phyloP scores from a whole-genome alignment of 495 filamentous ascomycete genomes.

The Neurospora cerealis region DNA sequence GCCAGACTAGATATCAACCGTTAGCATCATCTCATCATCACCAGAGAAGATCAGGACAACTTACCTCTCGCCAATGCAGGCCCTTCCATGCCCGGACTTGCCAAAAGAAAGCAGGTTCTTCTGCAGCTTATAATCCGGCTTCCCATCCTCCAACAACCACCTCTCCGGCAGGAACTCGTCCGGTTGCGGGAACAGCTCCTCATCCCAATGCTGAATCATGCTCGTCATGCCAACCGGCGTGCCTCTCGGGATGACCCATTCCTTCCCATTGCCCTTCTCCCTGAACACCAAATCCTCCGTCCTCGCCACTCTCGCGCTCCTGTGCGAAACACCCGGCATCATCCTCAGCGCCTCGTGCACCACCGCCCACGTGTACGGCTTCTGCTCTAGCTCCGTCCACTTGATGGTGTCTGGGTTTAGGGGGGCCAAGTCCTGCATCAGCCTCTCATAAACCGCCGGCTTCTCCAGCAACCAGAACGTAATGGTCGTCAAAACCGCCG shows the following conservation, averaged over 20 bases:
- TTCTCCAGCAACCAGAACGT: slow-evolving; percentile 23
- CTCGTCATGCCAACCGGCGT: slow-evolving; percentile 39
- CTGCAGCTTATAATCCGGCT: slow-evolving; percentile 26
- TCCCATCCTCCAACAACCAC: slow-evolving; percentile 26
- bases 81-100: slow-evolving; percentile 29
- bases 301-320: slow-evolving; percentile 17
- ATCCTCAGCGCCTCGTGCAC: slow-evolving; percentile 35
- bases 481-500: slow-evolving; percentile 19
- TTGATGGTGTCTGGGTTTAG: slow-evolving; percentile 11
- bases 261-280: neutral
- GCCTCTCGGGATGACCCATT: slow-evolving; percentile 19
- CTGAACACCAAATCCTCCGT: slow-evolving; percentile 23
- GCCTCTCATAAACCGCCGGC: slow-evolving; percentile 14
- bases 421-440: slow-evolving; percentile 21
- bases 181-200: slow-evolving; percentile 38
- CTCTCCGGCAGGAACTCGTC: slow-evolving; percentile 39
- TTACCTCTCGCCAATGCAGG: slow-evolving; percentile 43
- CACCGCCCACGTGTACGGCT: slow-evolving; percentile 38
- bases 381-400: slow-evolving; percentile 25
- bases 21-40: neutral
- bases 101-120: slow-evolving; percentile 39
- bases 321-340: slow-evolving; percentile 25
- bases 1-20: slow-evolving; percentile 13
- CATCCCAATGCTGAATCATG: slow-evolving; percentile 37
- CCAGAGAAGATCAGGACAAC: neutral